Evolutionary conservation across 2,329 filamentous ascomycete genomes (phyloP).

Genomic region (Helotiales sp.): DNA sequence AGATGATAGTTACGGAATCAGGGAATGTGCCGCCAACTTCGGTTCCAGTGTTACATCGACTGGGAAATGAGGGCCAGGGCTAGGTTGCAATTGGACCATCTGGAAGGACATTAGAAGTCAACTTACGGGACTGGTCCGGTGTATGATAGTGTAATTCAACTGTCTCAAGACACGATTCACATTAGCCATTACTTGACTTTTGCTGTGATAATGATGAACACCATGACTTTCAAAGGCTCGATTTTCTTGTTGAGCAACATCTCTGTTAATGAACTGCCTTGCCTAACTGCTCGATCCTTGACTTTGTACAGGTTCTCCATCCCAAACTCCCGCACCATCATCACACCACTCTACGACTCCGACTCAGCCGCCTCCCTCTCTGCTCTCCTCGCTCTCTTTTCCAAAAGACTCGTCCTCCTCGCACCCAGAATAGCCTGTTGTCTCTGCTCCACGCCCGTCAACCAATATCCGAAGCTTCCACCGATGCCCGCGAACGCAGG

Average conservation of each 20-base stretch:
- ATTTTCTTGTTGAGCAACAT: background rate
- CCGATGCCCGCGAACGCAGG: constrained; percentile 85
- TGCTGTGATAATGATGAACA: background rate
- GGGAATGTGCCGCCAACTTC: constrained; percentile 85
- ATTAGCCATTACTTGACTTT: background rate
- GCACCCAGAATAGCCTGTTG: constrained; percentile 79
- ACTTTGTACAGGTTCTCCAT: constrained; percentile 31
- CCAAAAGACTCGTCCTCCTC: constrained; percentile 79
- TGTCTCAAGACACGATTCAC: background rate
- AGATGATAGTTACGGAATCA: constrained; percentile 89
- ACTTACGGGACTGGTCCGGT: constrained; percentile 10
- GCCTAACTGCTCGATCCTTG: background rate
- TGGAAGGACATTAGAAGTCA: constrained; percentile 1
- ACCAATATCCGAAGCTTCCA: constrained; percentile 95
- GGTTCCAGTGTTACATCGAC: constrained; percentile 74
- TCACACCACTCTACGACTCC: constrained; percentile 10
- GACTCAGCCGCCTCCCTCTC: constrained; percentile 62
- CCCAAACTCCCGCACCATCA: constrained; percentile 4
- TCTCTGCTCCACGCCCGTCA: constrained; percentile 84
- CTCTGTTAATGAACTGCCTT: background rate
- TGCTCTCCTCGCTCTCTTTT: constrained; percentile 84
- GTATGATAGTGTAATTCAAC: constrained; percentile 29
- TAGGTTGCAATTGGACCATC: background rate
- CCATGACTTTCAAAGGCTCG: constrained; percentile 2
- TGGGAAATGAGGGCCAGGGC: constrained; percentile 50